phyloP scores from a whole-genome alignment of 139 green algal species.

The Trebouxia sp. region DNA sequence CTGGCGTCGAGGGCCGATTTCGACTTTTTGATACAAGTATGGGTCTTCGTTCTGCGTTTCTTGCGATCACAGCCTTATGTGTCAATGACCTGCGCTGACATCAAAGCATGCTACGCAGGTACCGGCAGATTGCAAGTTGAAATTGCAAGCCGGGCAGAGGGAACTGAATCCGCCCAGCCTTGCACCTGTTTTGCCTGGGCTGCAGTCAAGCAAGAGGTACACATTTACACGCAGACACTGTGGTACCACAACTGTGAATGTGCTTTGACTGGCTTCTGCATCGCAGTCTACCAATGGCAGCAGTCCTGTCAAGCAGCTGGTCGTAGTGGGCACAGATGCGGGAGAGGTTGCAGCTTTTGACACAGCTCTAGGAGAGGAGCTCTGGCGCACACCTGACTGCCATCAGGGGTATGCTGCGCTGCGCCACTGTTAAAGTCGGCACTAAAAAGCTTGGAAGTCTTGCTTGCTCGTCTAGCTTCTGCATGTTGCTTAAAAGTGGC shows the following conservation, averaged over 20 bases:
- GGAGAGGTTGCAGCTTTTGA: slow-evolving; percentile 65
- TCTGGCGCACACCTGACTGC: slow-evolving; percentile 48
- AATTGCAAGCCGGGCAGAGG: background rate
- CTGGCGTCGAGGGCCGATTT: background rate
- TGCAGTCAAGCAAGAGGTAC: background rate
- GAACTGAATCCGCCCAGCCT: background rate
- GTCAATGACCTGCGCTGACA: no score
- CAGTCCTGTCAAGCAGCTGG: background rate
- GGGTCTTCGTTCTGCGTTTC: background rate
- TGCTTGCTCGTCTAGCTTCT: no score
- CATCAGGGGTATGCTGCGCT: slow-evolving; percentile 59
- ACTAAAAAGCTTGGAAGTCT: no score
- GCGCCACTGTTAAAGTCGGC: no score
- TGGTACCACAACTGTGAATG: no score
- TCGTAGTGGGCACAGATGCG: slow-evolving; percentile 55
- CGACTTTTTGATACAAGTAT: slow-evolving; percentile 27
- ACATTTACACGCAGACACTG: no score
- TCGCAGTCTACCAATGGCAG: background rate
- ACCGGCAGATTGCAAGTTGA: background rate
- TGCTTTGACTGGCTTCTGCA: background rate
- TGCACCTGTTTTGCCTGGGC: slow-evolving; percentile 1
- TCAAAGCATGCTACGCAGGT: background rate
- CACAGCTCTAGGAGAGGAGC: slow-evolving; percentile 51
- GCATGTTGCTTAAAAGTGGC: no score
- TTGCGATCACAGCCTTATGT: no score